A percentile compares a stretch with the other conserved stretches of the same genome.
Evolutionary conservation across 805 yeast genomes (phyloP).

Genomic region (Ogataea glucozyma): DNA sequence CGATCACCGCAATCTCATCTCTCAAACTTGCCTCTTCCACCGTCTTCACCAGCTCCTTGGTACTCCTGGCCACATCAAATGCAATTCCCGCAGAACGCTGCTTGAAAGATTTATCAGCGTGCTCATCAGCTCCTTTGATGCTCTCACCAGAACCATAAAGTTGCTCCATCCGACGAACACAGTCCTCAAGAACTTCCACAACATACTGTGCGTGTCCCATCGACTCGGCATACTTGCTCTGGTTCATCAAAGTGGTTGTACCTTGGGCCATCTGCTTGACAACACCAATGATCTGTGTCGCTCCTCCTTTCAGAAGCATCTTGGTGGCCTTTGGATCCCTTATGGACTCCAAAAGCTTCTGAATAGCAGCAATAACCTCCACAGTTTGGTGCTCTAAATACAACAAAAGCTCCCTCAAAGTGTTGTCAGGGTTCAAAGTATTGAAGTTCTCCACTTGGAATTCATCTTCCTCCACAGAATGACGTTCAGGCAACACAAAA

Average conservation of each 20-base stretch:
- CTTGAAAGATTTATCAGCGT: slow-evolving; percentile 85
- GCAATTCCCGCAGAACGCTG: slow-evolving; percentile 95
- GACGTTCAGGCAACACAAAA: slow-evolving; percentile 16
- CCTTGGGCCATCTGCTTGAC: slow-evolving; percentile 89
- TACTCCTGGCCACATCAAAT: slow-evolving; percentile 93
- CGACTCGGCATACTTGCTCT: slow-evolving; percentile 78
- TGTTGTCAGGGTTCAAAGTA: slow-evolving; percentile 84
- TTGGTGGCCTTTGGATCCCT: slow-evolving; percentile 75
- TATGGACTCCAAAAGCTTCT: slow-evolving; percentile 72
- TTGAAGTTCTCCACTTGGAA: slow-evolving; percentile 77
- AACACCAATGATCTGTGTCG: slow-evolving; percentile 74
- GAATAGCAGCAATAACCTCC: slow-evolving; percentile 87
- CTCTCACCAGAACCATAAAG: slow-evolving; percentile 49
- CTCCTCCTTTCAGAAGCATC: slow-evolving; percentile 69
- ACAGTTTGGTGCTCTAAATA: slow-evolving; percentile 94
- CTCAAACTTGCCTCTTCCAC: slow-evolving; percentile 92
- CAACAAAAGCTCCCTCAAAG: slow-evolving; percentile 76
- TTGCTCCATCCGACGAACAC: slow-evolving; percentile 77
- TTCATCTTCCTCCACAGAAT: slow-evolving; percentile 23
- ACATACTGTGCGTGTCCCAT: slow-evolving; percentile 93
- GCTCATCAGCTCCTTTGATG: slow-evolving; percentile 50
- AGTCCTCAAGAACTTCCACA: slow-evolving; percentile 80
- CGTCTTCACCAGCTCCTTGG: slow-evolving; percentile 92
- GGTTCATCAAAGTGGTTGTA: slow-evolving; percentile 83
- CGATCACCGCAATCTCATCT: slow-evolving; percentile 80